A percentile compares a stretch with the other conserved stretches of the same genome.
phyloP scores from a whole-genome alignment of 2,329 filamentous ascomycete genomes.

The Stachybotrys elegans region DNA sequence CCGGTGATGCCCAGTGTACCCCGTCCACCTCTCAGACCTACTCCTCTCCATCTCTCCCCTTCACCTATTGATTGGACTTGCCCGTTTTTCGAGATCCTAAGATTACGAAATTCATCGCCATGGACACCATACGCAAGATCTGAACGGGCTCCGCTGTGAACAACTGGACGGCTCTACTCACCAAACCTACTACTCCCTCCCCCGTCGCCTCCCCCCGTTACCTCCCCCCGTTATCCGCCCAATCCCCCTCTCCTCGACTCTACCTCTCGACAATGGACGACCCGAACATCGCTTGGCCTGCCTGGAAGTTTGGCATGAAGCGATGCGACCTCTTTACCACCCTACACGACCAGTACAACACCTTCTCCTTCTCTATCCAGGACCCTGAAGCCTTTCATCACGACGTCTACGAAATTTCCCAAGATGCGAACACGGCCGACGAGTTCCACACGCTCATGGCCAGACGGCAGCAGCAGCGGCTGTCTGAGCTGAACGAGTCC shows the following conservation, averaged over 20 bases:
- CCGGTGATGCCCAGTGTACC: constrained; percentile 9
- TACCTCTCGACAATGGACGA: constrained; percentile 45
- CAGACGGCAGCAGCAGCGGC: constrained; percentile 47
- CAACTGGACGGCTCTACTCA: not conserved
- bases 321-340: constrained; percentile 52
- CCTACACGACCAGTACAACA: constrained; percentile 57
- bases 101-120: too few relatives aligned
- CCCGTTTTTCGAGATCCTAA: too few relatives aligned
- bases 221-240: constrained; percentile 9
- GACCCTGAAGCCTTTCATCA: constrained; percentile 58
- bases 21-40: constrained; percentile 7
- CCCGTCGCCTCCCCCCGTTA: constrained; percentile 10
- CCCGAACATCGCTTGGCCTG: constrained; percentile 47
- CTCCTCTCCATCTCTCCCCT: not conserved
- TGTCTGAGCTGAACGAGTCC: constrained; percentile 49
- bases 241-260: constrained; percentile 8
- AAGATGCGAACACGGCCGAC: constrained; percentile 40
- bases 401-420: constrained; percentile 55
- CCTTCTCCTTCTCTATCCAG: constrained; percentile 49
- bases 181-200: not conserved
- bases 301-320: constrained; percentile 61
- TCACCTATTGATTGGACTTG: too few relatives aligned
- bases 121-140: too few relatives aligned
- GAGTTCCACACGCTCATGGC: constrained; percentile 52
- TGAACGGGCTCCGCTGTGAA: not conserved